Percentiles rank a stretch among this genome's conserved stretches.
These are phyloP conservation scores for Ramularia endophylla DNA, from an alignment of 2,329 filamentous ascomycete species.

Conservation along the genomic window DNA sequence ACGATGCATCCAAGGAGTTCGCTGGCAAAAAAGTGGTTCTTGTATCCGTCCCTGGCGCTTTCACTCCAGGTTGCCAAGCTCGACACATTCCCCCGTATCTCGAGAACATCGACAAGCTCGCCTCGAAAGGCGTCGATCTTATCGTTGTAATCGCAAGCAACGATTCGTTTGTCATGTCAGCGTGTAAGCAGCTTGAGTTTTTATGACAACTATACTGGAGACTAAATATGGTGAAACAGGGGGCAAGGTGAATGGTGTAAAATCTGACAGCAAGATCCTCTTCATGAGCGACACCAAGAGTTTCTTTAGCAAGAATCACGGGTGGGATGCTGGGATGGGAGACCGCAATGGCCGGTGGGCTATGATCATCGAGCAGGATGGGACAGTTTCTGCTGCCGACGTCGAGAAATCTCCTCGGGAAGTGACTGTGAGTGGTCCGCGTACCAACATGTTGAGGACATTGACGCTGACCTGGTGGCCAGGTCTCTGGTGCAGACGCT, in stretches of 20 bases:
- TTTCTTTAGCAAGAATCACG: slow-evolving; percentile 70
- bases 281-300: slow-evolving; percentile 70
- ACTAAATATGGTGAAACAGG: no score
- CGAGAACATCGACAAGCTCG: slow-evolving; percentile 62
- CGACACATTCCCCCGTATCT: slow-evolving; percentile 78
- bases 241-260: slow-evolving; percentile 77
- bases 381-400: slow-evolving; percentile 76
- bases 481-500: slow-evolving; percentile 24
- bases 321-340: slow-evolving; percentile 62
- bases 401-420: slow-evolving; percentile 55
- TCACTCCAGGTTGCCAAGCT: slow-evolving; percentile 62
- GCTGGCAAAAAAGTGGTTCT: slow-evolving; percentile 65
- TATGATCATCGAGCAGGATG: slow-evolving; percentile 69
- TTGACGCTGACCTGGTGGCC: background rate
- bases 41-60: slow-evolving; percentile 58
- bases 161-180: slow-evolving; percentile 81
- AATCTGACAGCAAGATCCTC: slow-evolving; percentile 64
- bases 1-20: slow-evolving; percentile 73
- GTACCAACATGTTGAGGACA: background rate
- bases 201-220: no score
- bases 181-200: slow-evolving; percentile 32
- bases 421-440: slow-evolving; percentile 37
- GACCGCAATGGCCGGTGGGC: slow-evolving; percentile 75
- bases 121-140: slow-evolving; percentile 74
- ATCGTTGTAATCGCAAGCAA: slow-evolving; percentile 79